phyloP scores from a whole-genome alignment of 1,284 basidiomycete species.

The Ustanciosporium gigantosporum region DNA sequence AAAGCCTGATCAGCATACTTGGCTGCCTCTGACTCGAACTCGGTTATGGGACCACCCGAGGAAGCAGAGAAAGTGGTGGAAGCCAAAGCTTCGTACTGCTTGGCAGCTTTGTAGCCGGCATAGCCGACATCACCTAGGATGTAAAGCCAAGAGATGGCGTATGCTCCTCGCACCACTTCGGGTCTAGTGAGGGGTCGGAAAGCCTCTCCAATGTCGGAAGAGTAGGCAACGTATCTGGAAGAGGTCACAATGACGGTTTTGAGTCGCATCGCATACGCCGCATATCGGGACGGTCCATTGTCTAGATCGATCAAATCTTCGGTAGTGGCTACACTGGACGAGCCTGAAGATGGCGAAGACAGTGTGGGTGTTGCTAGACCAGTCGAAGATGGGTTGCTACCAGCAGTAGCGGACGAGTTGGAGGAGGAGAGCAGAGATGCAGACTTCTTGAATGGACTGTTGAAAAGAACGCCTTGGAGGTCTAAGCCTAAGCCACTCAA shows the following conservation, averaged over 20 bases:
- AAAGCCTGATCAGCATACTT: slow-evolving; percentile 28
- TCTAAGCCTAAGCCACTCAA: slow-evolving; percentile 29
- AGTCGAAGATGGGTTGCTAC: background rate
- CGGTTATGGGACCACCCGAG: slow-evolving; percentile 6
- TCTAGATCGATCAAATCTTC: slow-evolving; percentile 36
- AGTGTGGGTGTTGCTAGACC: slow-evolving; percentile 33
- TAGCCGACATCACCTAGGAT: slow-evolving; percentile 80
- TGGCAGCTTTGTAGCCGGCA: slow-evolving; percentile 73
- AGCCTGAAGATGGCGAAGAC: too few species aligned
- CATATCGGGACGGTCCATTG: slow-evolving; percentile 42
- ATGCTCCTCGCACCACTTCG: slow-evolving; percentile 76
- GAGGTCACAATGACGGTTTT: slow-evolving; percentile 45
- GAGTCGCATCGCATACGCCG: slow-evolving; percentile 50
- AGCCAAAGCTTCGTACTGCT: slow-evolving; percentile 28
- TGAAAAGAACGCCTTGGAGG: slow-evolving; percentile 15
- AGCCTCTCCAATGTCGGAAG: slow-evolving; percentile 87
- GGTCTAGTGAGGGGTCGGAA: slow-evolving; percentile 85
- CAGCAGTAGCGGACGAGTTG: background rate
- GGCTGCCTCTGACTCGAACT: slow-evolving; percentile 24
- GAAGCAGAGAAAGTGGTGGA: slow-evolving; percentile 15
- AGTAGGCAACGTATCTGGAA: slow-evolving; percentile 64
- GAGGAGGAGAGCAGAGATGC: slow-evolving; percentile 18
- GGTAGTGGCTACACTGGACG: slow-evolving; percentile 2
- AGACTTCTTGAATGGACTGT: slow-evolving; percentile 10
- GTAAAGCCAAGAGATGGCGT: slow-evolving; percentile 80